phyloP scores from a whole-genome alignment of 164 flowering plant species.

The Akebia trifoliata region DNA sequence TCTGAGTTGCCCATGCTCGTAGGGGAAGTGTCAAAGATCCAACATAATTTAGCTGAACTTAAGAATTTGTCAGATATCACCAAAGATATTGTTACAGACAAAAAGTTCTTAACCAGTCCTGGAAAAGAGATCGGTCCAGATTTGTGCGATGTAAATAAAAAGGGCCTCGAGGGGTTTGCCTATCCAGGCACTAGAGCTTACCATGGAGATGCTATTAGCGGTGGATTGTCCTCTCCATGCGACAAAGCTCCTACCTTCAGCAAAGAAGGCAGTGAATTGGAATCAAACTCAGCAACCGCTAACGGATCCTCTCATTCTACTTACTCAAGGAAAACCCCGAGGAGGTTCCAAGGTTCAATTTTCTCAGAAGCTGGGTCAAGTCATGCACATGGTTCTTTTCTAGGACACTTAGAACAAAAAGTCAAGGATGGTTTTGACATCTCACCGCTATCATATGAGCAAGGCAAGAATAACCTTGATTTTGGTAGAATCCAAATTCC shows the following conservation, averaged over 20 bases:
- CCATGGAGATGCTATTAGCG: slow-evolving; percentile 7
- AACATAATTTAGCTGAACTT: slow-evolving; percentile 8
- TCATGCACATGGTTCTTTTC: slow-evolving; percentile 19
- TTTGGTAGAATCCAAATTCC: slow-evolving; percentile 20
- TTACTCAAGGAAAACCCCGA: slow-evolving; percentile 37
- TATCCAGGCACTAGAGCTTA: slow-evolving; percentile 9
- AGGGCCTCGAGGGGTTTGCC: slow-evolving; percentile 14
- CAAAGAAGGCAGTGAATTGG: slow-evolving; percentile 15
- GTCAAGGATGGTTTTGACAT: slow-evolving; percentile 7
- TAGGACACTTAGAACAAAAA: slow-evolving; percentile 12
- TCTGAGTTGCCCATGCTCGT: slow-evolving; percentile 18
- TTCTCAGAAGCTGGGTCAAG: slow-evolving; percentile 21
- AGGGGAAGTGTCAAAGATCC: slow-evolving; percentile 20
- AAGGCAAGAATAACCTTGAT: slow-evolving; percentile 11
- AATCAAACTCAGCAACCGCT: slow-evolving; percentile 21
- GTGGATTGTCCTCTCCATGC: slow-evolving; percentile 8
- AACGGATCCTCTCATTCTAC: slow-evolving; percentile 29
- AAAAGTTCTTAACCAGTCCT: slow-evolving; percentile 13
- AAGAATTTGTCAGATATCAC: slow-evolving; percentile 14
- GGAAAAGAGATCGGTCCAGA: slow-evolving; percentile 17
- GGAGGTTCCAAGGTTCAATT: slow-evolving; percentile 25
- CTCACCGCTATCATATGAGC: slow-evolving; percentile 13
- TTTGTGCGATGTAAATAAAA: slow-evolving; percentile 10
- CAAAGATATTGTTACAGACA: slow-evolving; percentile 9
- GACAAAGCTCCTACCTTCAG: slow-evolving; percentile 18